Conservation (phyloP, 345 rosid genomes). For the Syzygium grande region DNA sequence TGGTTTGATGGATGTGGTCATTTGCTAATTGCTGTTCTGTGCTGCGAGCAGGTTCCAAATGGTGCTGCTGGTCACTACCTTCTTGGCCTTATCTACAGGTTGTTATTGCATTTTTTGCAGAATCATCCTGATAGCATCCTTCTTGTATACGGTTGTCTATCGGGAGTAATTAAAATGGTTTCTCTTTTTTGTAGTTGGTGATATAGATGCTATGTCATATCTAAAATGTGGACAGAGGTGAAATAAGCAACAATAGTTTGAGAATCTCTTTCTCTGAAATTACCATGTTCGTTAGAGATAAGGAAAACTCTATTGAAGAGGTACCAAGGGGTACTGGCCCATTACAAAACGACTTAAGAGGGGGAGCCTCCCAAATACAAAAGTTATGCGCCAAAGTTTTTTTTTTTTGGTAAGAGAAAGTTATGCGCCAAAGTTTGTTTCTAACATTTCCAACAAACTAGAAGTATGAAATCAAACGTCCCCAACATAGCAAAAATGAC, state of each 20-base stretch:
- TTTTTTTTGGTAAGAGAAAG: too few species aligned
- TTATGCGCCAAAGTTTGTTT: background rate
- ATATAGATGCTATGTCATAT: background rate
- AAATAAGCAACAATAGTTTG: background rate
- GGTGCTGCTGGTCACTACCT: constrained; percentile 98
- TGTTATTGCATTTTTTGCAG: background rate
- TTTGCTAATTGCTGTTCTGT: background rate
- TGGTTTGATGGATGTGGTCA: background rate
- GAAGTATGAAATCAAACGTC: background rate
- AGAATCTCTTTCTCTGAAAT: background rate
- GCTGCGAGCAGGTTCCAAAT: constrained; percentile 61
- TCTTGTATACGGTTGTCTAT: constrained; percentile 1
- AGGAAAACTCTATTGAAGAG: background rate
- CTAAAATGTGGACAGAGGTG: background rate
- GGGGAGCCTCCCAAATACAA: background rate
- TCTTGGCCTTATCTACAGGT: constrained; percentile 97
- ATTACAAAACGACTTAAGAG: background rate
- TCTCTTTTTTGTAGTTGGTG: background rate
- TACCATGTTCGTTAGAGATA: background rate
- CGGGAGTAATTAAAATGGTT: background rate
- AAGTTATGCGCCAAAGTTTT: background rate
- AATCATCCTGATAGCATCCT: background rate
- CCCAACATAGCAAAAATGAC: background rate
- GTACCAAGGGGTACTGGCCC: background rate
- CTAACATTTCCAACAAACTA: background rate